Percentiles rank a stretch among this genome's conserved stretches.
Conservation (phyloP, 2,329 filamentous ascomycete genomes). For the Escovopsis weberi region DNA sequence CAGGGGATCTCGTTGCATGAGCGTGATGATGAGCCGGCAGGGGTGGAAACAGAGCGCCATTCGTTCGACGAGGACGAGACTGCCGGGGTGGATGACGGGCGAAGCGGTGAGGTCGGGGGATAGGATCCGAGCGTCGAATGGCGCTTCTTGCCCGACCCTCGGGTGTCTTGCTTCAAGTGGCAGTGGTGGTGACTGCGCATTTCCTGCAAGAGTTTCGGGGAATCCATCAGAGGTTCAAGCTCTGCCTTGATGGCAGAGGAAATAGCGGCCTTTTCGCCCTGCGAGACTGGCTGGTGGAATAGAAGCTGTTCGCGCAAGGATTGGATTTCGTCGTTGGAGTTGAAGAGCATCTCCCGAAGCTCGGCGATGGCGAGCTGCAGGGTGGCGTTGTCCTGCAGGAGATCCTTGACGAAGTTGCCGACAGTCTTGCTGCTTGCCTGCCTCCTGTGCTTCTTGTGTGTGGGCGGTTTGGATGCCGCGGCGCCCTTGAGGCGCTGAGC, state of each 20-base stretch:
- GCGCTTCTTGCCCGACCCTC: slow-evolving; percentile 59
- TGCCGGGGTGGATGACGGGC: slow-evolving; percentile 25
- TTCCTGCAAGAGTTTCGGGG: slow-evolving; percentile 43
- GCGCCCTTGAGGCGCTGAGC: slow-evolving; percentile 70
- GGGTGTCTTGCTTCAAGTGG: slow-evolving; percentile 50
- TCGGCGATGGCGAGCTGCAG: slow-evolving; percentile 86
- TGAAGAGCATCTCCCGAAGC: slow-evolving; percentile 76
- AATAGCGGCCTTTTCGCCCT: slow-evolving; percentile 23
- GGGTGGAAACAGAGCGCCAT: slow-evolving; percentile 23
- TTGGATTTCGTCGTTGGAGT: slow-evolving; percentile 89
- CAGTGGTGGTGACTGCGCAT: slow-evolving; percentile 94
- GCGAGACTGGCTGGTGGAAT: slow-evolving; percentile 56
- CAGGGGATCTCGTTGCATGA: slow-evolving; percentile 32
- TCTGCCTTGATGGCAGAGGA: slow-evolving; percentile 55
- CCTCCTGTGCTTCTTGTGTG: slow-evolving; percentile 42
- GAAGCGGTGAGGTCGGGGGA: slow-evolving; percentile 33
- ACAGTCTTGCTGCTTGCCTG: slow-evolving; percentile 52
- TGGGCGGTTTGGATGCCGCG: slow-evolving; percentile 53
- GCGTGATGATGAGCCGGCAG: slow-evolving; percentile 27
- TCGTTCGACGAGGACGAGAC: slow-evolving; percentile 16
- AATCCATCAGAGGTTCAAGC: slow-evolving; percentile 37
- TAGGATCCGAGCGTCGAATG: slow-evolving; percentile 48
- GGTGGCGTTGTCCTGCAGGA: slow-evolving; percentile 88
- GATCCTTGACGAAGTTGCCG: slow-evolving; percentile 91
- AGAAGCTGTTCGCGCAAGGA: slow-evolving; percentile 67